Evolutionary conservation across 306 rosid genomes (phyloP).

Genomic region (Calophaca sinica): DNA sequence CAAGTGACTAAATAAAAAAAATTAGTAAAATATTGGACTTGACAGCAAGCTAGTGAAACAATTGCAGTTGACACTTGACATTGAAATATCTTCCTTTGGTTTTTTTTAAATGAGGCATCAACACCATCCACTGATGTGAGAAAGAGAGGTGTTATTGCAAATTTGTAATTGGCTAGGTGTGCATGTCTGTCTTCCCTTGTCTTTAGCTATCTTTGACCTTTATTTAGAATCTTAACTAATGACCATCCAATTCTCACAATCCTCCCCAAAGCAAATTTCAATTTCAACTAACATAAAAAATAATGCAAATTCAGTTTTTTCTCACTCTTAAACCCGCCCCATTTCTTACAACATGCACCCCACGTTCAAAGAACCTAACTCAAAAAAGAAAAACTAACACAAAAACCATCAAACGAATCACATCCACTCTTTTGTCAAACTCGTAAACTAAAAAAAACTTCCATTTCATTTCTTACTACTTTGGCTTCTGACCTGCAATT

Average conservation of each 20-base stretch:
- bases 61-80: background rate
- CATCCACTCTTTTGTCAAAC: slow-evolving; percentile 61
- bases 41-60: background rate
- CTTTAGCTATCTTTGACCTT: slow-evolving; percentile 66
- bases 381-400: slow-evolving; percentile 46
- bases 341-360: slow-evolving; percentile 74
- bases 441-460: slow-evolving; percentile 30
- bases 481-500: slow-evolving; percentile 36
- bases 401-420: slow-evolving; percentile 50
- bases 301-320: slow-evolving; percentile 30
- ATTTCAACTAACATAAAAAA: slow-evolving; percentile 31
- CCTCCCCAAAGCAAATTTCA: slow-evolving; percentile 19
- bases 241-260: slow-evolving; percentile 58
- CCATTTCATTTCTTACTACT: slow-evolving; percentile 42
- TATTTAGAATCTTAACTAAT: slow-evolving; percentile 59
- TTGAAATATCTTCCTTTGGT: background rate
- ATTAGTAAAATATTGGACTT: background rate
- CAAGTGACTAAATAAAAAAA: background rate
- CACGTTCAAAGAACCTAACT: slow-evolving; percentile 64
- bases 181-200: slow-evolving; percentile 50
- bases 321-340: slow-evolving; percentile 45
- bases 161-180: slow-evolving; percentile 29
- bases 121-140: background rate
- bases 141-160: slow-evolving; percentile 19
- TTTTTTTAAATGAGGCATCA: slow-evolving; percentile 4